Evolutionary conservation across 2,329 filamentous ascomycete genomes (phyloP).

Genomic region (Aspergillus ochraceus): DNA sequence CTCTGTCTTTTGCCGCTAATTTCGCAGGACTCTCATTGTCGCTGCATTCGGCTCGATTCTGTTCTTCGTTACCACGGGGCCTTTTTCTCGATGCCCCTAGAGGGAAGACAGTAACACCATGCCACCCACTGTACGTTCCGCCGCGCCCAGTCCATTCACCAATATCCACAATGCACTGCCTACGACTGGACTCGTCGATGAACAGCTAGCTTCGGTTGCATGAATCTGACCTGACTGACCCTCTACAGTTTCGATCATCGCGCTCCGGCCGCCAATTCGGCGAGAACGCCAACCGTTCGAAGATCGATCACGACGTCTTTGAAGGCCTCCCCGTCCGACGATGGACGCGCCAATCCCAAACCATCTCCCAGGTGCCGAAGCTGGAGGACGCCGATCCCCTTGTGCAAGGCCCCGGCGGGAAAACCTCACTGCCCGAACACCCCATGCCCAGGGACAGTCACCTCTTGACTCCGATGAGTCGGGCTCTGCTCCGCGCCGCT

Average conservation of each 20-base stretch:
- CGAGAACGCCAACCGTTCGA: slow-evolving; percentile 39
- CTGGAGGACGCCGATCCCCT: slow-evolving; percentile 55
- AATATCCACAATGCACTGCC: background rate
- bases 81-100: slow-evolving; percentile 6
- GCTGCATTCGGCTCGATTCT: background rate
- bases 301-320: slow-evolving; percentile 65
- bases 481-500: slow-evolving; percentile 78
- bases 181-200: background rate
- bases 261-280: slow-evolving; percentile 60
- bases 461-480: slow-evolving; percentile 74
- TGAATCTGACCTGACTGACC: slow-evolving; percentile 15
- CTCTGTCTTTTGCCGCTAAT: background rate
- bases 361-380: slow-evolving; percentile 64
- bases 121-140: slow-evolving; percentile 37
- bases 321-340: slow-evolving; percentile 84
- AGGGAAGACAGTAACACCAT: slow-evolving; percentile 22
- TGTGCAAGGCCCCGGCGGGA: slow-evolving; percentile 27
- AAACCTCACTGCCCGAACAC: slow-evolving; percentile 62
- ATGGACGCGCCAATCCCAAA: slow-evolving; percentile 75
- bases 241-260: slow-evolving; percentile 54
- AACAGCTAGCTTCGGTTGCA: background rate
- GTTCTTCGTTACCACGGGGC: background rate
- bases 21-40: background rate
- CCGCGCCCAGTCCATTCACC: slow-evolving; percentile 1
- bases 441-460: slow-evolving; percentile 86